Evolutionary conservation across 176 grass and related monocot genomes (phyloP), one percentile per base, ranked within the genome.

Genomic region (Lolium rigidum): DNA sequence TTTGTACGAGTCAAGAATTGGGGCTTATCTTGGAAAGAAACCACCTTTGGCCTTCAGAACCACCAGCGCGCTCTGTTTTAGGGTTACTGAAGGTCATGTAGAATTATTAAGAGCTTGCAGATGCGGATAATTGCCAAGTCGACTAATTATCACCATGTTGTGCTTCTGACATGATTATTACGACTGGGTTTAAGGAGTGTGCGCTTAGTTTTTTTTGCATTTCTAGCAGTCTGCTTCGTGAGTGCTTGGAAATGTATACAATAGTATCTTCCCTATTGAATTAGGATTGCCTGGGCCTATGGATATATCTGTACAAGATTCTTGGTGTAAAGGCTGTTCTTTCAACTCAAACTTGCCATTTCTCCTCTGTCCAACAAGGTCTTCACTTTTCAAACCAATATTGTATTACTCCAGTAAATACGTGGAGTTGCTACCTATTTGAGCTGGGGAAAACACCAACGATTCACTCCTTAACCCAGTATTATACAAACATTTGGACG

Each of bases 21-120:
- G 59, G 70, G 41, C 58, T 81, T 41, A 41, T 37, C 47, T 1
- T 2, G 41, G 2, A 84, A 91, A 87, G 16, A 70, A 84, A 14
- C 20, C 12, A 22, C 16, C 76, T 84, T 87, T 55, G 11, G 25
- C 10, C 59, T 75, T 68, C 62, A 46, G 2, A 25, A 60, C 81
- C 1, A 48, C n/a, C 10, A 20, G 25, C 16, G 17, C 57, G 2
- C 44, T 82, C 46, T 31, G 43, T 63, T 82, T 77, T 35, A 66
- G 44, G 83, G 13, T 77, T 66, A 5, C 22, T 39, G 68, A 24
- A 54, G 15, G 41, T 70, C 46, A 24, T 50, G 58, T 59, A 59
- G 52, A 79, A 56, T 22, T 26, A 56, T 22, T 26, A 49, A n/a
- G n/a, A 65, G 9, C 43, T 81, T 47, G 37, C 25, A 35, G 17